Evolutionary conservation across 2,329 filamentous ascomycete genomes (phyloP).

Genomic region (Colletotrichum abscissum): DNA sequence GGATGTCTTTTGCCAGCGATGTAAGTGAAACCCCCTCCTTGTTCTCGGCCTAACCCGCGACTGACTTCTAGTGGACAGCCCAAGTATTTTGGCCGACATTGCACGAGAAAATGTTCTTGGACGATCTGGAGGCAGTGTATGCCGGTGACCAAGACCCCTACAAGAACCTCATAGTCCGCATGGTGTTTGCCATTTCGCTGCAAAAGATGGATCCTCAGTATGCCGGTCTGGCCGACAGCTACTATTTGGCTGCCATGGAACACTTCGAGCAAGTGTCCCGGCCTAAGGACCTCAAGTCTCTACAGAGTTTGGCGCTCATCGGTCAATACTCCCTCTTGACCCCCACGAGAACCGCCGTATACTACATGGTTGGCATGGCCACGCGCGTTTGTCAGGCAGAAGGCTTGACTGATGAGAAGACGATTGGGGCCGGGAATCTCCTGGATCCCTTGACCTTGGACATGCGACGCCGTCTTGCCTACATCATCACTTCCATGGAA

Average conservation of each 20-base stretch:
- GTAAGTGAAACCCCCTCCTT: conserved; percentile 56
- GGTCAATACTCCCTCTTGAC: conserved; percentile 93
- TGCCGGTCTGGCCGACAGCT: conserved; percentile 93
- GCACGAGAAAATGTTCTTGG: conserved; percentile 82
- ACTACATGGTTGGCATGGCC: conserved; percentile 91
- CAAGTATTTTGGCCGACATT: conserved; percentile 89
- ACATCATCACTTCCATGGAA: conserved; percentile 91
- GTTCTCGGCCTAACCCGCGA: conserved; percentile 31
- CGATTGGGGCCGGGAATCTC: conserved; percentile 74
- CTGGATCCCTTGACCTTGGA: conserved; percentile 84
- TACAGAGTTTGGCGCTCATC: conserved; percentile 90
- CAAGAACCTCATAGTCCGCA: conserved; percentile 87
- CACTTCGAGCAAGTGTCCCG: conserved; percentile 85
- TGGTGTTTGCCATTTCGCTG: conserved; percentile 94
- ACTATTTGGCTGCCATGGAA: conserved; percentile 90
- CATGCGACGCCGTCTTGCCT: conserved; percentile 88
- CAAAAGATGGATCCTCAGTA: conserved; percentile 92
- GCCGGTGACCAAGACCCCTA: conserved; percentile 80
- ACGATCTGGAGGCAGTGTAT: conserved; percentile 85
- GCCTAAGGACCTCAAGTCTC: conserved; percentile 88
- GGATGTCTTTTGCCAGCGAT: conserved; percentile 87
- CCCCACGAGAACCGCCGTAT: conserved; percentile 90
- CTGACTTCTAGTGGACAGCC: conserved; percentile 61
- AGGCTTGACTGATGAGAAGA: conserved; percentile 88
- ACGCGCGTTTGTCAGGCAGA: conserved; percentile 90